phyloP scores from a whole-genome alignment of 192 early-diverging fungal genomes.

The Umbelopsis vinacea region DNA sequence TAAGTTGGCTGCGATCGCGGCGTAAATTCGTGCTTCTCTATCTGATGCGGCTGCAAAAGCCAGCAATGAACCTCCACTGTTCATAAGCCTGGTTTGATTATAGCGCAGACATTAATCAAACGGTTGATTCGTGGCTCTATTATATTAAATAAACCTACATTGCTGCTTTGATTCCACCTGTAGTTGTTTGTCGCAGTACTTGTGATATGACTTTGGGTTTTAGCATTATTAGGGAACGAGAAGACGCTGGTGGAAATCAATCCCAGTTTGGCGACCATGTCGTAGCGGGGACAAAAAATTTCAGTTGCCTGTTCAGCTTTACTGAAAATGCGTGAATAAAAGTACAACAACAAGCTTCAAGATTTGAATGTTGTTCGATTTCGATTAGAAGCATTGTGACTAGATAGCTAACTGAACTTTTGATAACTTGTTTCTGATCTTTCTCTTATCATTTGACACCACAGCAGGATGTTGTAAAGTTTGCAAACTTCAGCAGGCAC shows the following conservation, averaged over 20 bases:
- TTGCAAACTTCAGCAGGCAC: no score
- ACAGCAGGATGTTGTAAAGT: no score
- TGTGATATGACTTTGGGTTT: constrained; percentile 67
- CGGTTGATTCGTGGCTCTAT: background rate
- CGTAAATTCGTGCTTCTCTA: constrained; percentile 56
- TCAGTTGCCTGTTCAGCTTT: no score
- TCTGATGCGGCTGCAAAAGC: constrained; percentile 60
- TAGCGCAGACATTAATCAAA: background rate
- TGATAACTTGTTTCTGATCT: no score
- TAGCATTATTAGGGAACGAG: constrained; percentile 43
- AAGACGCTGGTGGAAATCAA: background rate
- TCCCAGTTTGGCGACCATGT: no score
- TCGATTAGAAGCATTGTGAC: no score
- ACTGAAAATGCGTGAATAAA: no score
- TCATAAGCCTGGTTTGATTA: constrained; percentile 48
- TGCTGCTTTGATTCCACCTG: constrained; percentile 56
- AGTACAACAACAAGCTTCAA: no score
- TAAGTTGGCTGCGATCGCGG: constrained; percentile 63
- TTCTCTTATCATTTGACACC: no score
- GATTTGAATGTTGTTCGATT: no score
- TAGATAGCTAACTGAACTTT: no score
- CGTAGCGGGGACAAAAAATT: no score
- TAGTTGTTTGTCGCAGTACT: constrained; percentile 59
- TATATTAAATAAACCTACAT: constrained; percentile 43
- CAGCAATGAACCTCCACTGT: constrained; percentile 58